These are phyloP conservation scores for Apiotrichum porosum DNA, from an alignment of 1,284 basidiomycete species.

Conservation along the genomic window DNA sequence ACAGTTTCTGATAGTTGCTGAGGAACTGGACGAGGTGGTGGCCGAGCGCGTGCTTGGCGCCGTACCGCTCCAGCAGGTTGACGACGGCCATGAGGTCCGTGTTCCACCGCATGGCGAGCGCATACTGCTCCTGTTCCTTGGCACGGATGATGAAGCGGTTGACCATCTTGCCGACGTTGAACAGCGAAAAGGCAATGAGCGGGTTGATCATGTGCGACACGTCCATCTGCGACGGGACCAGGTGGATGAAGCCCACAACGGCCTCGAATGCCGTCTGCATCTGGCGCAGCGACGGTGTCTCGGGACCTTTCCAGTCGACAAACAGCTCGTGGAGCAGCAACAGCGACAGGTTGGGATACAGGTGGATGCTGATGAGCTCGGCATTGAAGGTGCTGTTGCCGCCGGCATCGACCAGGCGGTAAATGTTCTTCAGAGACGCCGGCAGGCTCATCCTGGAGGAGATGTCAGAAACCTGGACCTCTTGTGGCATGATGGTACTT, in stretches of 20 bases:
- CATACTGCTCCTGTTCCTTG: slow-evolving; percentile 17
- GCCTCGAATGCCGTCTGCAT: slow-evolving; percentile 31
- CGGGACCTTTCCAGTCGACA: slow-evolving; percentile 21
- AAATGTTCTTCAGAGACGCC: slow-evolving; percentile 27
- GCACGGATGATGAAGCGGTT: slow-evolving; percentile 28
- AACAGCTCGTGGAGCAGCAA: slow-evolving; percentile 37
- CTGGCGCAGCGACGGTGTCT: slow-evolving; percentile 12
- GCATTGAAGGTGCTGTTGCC: slow-evolving; percentile 19
- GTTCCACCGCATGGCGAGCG: slow-evolving; percentile 24
- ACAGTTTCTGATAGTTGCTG: slow-evolving; percentile 4
- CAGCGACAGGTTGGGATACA: slow-evolving; percentile 35
- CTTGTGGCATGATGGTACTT: too few species aligned
- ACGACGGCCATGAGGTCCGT: slow-evolving; percentile 29
- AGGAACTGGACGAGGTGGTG: slow-evolving; percentile 6
- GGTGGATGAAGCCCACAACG: slow-evolving; percentile 32
- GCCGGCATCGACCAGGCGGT: slow-evolving; percentile 21
- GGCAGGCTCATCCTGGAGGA: slow-evolving; percentile 22
- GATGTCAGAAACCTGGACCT: too few species aligned
- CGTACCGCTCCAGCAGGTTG: slow-evolving; percentile 13
- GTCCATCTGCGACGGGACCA: slow-evolving; percentile 41
- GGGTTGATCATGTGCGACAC: slow-evolving; percentile 31
- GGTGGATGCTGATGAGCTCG: slow-evolving; percentile 34
- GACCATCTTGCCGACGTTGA: slow-evolving; percentile 31
- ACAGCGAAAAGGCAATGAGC: slow-evolving; percentile 32
- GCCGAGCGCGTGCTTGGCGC: slow-evolving; percentile 12